Percentiles rank a stretch among this genome's conserved stretches.
phyloP scores from a whole-genome alignment of 345 rosid species.

The Gossypium ekmanianum region DNA sequence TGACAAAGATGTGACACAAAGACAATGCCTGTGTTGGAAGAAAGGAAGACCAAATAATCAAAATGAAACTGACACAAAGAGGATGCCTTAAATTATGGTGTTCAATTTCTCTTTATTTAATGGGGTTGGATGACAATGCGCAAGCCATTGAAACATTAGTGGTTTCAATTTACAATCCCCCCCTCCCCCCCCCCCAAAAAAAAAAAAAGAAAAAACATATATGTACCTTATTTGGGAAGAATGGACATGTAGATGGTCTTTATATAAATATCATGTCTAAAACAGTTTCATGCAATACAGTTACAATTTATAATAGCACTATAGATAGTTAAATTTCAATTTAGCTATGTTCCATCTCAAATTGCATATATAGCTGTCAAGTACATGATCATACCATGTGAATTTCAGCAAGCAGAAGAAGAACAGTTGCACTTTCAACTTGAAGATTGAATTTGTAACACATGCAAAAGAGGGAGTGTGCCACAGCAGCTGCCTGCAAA shows the following conservation, averaged over 20 bases:
- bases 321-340: constrained; percentile 1
- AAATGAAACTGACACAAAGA: neutral
- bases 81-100: neutral
- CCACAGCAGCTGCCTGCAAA: constrained; percentile 84
- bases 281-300: neutral
- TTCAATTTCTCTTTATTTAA: neutral
- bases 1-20: neutral
- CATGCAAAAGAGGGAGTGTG: constrained; percentile 79
- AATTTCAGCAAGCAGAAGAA: constrained; percentile 92
- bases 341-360: neutral
- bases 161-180: neutral
- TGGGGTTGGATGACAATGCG: neutral
- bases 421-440: constrained; percentile 82
- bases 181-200: neutral
- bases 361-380: neutral
- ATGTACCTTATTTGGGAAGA: neutral
- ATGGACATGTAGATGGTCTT: neutral
- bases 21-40: neutral
- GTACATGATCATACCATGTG: constrained; percentile 60
- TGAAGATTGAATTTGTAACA: constrained; percentile 90
- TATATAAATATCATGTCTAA: too few species aligned
- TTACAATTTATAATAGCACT: neutral
- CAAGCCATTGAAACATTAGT: neutral
- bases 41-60: constrained; percentile 9
- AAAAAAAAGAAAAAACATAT: too few species aligned